A percentile compares a stretch with the other conserved stretches of the same genome.
Conservation (phyloP, 768 basidiomycete species). For the Erythrobasidium yunnanense region DNA sequence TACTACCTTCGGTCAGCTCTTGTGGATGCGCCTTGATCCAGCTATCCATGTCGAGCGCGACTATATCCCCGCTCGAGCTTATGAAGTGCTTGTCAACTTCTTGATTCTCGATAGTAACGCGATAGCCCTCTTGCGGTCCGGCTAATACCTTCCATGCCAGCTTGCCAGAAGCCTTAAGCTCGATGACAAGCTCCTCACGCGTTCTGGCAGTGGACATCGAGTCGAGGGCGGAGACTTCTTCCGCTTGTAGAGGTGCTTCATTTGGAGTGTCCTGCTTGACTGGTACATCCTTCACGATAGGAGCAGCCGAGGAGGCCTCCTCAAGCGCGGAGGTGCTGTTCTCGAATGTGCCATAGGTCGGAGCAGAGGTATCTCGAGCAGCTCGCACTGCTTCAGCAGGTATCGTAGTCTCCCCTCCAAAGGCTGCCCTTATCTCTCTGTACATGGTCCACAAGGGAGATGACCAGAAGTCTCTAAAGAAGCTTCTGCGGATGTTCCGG, state of each 20-base stretch:
- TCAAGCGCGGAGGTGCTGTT: not conserved
- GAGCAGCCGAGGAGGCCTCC: not conserved
- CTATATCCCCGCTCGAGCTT: too few relatives aligned
- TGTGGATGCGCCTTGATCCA: too few relatives aligned
- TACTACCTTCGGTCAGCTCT: too few relatives aligned
- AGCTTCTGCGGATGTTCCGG: not conserved
- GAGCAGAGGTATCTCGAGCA: not conserved
- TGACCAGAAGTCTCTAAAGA: not conserved
- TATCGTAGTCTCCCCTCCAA: not conserved
- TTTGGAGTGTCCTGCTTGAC: too few relatives aligned
- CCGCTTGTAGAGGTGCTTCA: too few relatives aligned
- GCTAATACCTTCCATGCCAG: too few relatives aligned
- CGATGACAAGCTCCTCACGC: not conserved
- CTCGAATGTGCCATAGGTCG: not conserved
- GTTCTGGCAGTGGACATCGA: not conserved
- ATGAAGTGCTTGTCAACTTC: too few relatives aligned
- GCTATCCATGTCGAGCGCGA: too few relatives aligned
- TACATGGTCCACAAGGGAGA: not conserved
- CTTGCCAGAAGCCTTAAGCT: not conserved
- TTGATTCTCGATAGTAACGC: too few relatives aligned
- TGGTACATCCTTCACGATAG: too few relatives aligned
- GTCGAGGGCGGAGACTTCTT: not conserved
- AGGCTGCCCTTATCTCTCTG: not conserved
- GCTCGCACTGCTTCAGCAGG: not conserved
- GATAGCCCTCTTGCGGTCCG: too few relatives aligned